Evolutionary conservation across 306 rosid genomes (phyloP), one percentile per base, ranked within the genome.

Genomic region (Cucurbita pepo): DNA sequence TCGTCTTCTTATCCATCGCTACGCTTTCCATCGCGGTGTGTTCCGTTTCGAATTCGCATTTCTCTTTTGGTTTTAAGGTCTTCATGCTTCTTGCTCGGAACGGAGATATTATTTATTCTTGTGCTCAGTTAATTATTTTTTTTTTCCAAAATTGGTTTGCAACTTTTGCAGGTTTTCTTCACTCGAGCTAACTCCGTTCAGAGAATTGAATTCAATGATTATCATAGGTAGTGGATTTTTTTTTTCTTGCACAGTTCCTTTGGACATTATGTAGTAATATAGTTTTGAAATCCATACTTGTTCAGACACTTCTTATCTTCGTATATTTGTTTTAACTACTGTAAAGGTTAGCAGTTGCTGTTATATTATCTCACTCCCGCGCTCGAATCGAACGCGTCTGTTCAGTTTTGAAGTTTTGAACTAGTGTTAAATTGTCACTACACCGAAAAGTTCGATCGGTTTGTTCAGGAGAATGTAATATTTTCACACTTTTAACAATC

Each of bases 111-210:
- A 19, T 19, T 72, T 19, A 6, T 7, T 36, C 34, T n/a, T 16
- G 8, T 34, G 44, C 30, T 25, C 5, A 12, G 0, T 48, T 48
- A 4, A 7, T 47, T 25, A 63, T 8, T 18, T 56, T 6, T 36
- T 34, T 13, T 1, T 47, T 36, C 18, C 37, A 6, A 66, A 45
- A 18, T 44, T 16, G 10, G 12, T 66, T n/a, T 38, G 8, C 18
- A 18, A 45, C 43, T 55, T 41, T 55, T 72, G 52, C 78, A 95
- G 97, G 18, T 74, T 84, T 95, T 78, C n/a, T 78, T 95, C 40
- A 91, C 97, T 21, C 86, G 96, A 77, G 90, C 99, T 37, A 91
- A 91, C 69, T 91, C 84, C 48, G 81, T 79, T 1, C 79, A 77
- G 77, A 78, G 38, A 56, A 85, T 95, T 43, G 91, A 89, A 63